phyloP scores from a whole-genome alignment of 805 yeast species.

The Schwanniomyces occidentalis region DNA sequence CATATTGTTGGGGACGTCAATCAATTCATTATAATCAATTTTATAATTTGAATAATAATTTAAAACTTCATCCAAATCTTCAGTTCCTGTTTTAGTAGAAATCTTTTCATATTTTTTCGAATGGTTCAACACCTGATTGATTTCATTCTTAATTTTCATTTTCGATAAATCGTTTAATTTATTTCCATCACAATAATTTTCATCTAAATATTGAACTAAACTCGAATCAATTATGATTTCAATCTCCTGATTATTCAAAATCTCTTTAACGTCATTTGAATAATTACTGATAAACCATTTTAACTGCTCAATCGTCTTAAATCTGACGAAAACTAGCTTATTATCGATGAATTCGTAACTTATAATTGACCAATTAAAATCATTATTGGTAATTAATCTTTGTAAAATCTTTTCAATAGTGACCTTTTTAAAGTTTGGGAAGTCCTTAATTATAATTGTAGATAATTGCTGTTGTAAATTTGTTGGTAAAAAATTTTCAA shows the following conservation, averaged over 20 bases:
- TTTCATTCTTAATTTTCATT: slow-evolving; percentile 7
- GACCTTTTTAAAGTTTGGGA: slow-evolving; percentile 29
- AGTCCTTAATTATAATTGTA: slow-evolving; percentile 31
- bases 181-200: slow-evolving; percentile 1
- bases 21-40: slow-evolving; percentile 56
- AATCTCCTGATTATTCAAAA: slow-evolving; percentile 3
- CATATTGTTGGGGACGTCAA: slow-evolving; percentile 56
- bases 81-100: slow-evolving; percentile 26
- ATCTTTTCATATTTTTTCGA: slow-evolving; percentile 19
- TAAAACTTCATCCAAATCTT: slow-evolving; percentile 36
- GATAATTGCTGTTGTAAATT: slow-evolving; percentile 37
- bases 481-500: slow-evolving; percentile 29
- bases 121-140: slow-evolving; percentile 15
- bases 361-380: slow-evolving; percentile 35
- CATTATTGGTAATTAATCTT: slow-evolving; percentile 13
- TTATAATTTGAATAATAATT: slow-evolving; percentile 43
- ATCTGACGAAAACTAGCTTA: slow-evolving; percentile 33
- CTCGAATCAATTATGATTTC: slow-evolving; percentile 6
- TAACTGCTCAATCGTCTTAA: slow-evolving; percentile 9
- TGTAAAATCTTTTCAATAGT: slow-evolving; percentile 35
- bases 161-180: slow-evolving; percentile 3
- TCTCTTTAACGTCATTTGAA: background rate
- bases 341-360: slow-evolving; percentile 32
- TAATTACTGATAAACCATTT: slow-evolving; percentile 11
- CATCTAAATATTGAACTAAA: slow-evolving; percentile 4